Base-by-base conservation (phyloP, 805 yeast species). In the Hanseniaspora occidentalis region DNA sequence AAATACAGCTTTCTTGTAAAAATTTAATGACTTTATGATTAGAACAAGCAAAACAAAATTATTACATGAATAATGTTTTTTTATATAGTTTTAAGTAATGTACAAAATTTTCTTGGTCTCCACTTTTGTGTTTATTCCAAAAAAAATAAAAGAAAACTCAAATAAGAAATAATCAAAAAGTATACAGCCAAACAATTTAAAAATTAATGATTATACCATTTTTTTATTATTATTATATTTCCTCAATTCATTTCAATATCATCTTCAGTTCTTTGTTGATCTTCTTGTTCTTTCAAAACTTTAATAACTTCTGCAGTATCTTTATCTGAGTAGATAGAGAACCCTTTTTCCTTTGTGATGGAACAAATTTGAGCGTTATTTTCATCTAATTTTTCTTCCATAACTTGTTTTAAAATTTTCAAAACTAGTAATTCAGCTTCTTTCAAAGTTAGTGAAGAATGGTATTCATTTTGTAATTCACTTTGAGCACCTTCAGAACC, bases 401-500 rank as follows among this genome's bases (percentile, higher is more conserved):
- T 92, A 36, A 92, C 99, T 65, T 92, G 98, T 61, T 88, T 88
- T 52, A 92, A 71, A 42, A 84, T 83, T 66, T 86, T 88, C 56
- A 92, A 71, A 6, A 88, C 80, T 56, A 92, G 69, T 34, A 83
- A 63, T 68, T 92, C 97, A 7, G 97, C 98, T 59, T 94, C 98
- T 50, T 78, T 76, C 50, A 92, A 67, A 11, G 96, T 85, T 53
- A 92, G 70, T 17, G 95, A 84, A 49, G 80, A 80, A 64, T 89
- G 97, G 65, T 92, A 92, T 65, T 92, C 96, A 56, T 88, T 89
- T 62, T 88, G 96, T 56, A 92, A 70, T 62, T 92, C 99, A 2
- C 96, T 81, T 64, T 94, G 98, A 1, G 99, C 99, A 48, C 98
- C 98, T 64, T 92, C 99, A 13, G 95, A 83, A 17, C 99, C 99